These are phyloP conservation scores for Fusarium longipes DNA, from an alignment of 2,329 filamentous ascomycete genomes.

Conservation along the genomic window DNA sequence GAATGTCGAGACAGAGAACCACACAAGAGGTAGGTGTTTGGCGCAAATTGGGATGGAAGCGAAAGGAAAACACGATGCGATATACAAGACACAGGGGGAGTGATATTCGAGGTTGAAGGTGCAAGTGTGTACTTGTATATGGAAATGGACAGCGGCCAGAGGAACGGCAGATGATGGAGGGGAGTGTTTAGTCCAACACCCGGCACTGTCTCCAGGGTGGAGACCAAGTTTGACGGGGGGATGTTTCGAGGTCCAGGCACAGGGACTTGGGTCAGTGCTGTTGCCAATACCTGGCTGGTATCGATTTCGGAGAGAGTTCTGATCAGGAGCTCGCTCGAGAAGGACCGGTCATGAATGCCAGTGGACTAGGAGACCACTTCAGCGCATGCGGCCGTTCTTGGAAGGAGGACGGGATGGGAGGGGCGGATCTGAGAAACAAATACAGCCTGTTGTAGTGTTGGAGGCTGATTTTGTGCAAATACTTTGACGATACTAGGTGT, in stretches of 20 bases:
- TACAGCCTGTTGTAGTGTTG: conserved; percentile 42
- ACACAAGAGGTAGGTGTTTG: conserved; percentile 25
- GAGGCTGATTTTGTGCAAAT: conserved; percentile 41
- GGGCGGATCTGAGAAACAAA: conserved; percentile 45
- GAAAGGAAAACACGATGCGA: conserved; percentile 29
- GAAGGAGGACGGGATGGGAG: conserved; percentile 57
- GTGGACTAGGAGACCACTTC: conserved; percentile 46
- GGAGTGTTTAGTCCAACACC: conserved; percentile 60
- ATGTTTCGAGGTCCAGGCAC: conserved; percentile 54
- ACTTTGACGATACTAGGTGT: conserved; percentile 37
- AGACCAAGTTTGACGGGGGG: conserved; percentile 51
- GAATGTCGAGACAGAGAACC: conserved; percentile 22
- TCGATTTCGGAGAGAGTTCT: conserved; percentile 48
- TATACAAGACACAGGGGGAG: conserved; percentile 36
- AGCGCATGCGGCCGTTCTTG: conserved; percentile 61
- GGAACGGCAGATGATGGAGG: conserved; percentile 61
- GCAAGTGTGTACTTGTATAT: conserved; percentile 60
- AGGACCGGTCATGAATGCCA: conserved; percentile 43
- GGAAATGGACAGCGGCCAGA: conserved; percentile 55
- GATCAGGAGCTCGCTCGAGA: conserved; percentile 40
- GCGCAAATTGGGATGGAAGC: conserved; percentile 27
- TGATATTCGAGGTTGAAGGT: conserved; percentile 54
- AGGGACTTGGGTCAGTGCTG: conserved; percentile 49
- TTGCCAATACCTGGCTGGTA: conserved; percentile 45
- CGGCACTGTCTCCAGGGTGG: conserved; percentile 62